Evolutionary conservation across 2,329 filamentous ascomycete species (phyloP), one percentile per base, ranked within the genome.

Genomic region (Juglanconis juglandina): DNA sequence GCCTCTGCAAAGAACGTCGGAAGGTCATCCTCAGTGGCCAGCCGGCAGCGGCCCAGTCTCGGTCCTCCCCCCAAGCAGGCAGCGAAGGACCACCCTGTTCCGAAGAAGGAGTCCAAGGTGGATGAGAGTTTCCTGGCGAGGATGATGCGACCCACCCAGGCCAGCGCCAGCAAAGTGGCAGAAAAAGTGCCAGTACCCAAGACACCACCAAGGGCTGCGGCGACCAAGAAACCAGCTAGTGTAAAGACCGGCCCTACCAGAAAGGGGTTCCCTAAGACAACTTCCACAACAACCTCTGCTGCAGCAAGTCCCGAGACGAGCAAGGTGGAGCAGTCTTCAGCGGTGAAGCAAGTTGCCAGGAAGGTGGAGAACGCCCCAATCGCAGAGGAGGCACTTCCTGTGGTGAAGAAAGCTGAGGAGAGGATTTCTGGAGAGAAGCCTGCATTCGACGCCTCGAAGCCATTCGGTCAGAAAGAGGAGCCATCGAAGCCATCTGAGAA

Each of bases 111-210:
- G 33, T 79, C 78, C 51, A 81, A 82, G 17, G 79, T 89, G 1
- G 87, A 91, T 64, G 87, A 90, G 65, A 75, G 85, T 13, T 93
- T 93, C 73, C 76, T 93, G 33, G 89, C 88, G n/a, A 84, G 90
- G 56, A 92, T 93, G 89, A 92, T 88, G 85, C 80, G 89, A 46
- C 90, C 90, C 2, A 93, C 90, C 0, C 83, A 88, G 49, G 79
- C 84, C 50, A 59, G 55, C 34, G 60, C 59, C 46, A 60, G 35
- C 53, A 92, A 91, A 75, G 82, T 83, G 0, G 77, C 83, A 3
- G 88, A 90, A 5, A 91, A 90, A 74, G 71, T 71, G 1, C 74
- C 79, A 2, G 65, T 74, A 0, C 55, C 55, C 5, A 58, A 49
- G 4, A 82, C 82, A 0, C 81, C 83, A 2, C 81, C 82, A 0